phyloP scores from a whole-genome alignment of 768 basidiomycete species.

The Hysterangium stoloniferum region DNA sequence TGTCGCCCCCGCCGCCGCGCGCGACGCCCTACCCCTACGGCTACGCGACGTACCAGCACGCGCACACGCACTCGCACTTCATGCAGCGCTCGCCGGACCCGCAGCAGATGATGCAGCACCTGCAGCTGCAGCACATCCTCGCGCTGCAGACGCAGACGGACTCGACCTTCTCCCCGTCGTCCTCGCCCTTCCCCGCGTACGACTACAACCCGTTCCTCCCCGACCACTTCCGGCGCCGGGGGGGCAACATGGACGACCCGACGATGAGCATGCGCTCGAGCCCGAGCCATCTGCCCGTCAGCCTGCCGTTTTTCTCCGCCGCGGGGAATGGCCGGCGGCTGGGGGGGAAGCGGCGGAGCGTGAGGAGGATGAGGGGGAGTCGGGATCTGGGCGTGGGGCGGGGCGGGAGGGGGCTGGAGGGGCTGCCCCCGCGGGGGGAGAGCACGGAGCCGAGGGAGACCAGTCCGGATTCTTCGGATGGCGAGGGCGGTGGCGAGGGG shows the following conservation, averaged over 20 bases:
- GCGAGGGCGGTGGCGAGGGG: conserved; percentile 76
- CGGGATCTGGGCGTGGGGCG: conserved; percentile 31
- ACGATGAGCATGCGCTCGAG: conserved; percentile 61
- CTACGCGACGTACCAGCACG: conserved; percentile 30
- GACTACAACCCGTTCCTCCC: conserved; percentile 56
- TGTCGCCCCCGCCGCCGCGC: conserved; percentile 46
- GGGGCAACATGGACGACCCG: conserved; percentile 14
- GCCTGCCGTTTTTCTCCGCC: conserved; percentile 36
- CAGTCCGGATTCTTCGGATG: conserved; percentile 69
- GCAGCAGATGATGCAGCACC: conserved; percentile 36
- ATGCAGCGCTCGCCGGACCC: background rate
- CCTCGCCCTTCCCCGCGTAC: conserved; percentile 61
- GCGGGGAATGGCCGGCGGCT: too few relatives aligned
- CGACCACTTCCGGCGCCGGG: conserved; percentile 48
- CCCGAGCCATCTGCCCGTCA: conserved; percentile 60
- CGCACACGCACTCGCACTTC: background rate
- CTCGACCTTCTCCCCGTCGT: conserved; percentile 69
- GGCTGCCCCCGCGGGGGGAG: conserved; percentile 71
- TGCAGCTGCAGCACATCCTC: conserved; percentile 53
- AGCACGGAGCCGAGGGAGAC: conserved; percentile 80
- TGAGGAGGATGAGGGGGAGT: conserved; percentile 4
- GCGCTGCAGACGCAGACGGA: conserved; percentile 46
- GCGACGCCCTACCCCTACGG: conserved; percentile 80
- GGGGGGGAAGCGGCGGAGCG: conserved; percentile 15
- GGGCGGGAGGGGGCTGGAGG: conserved; percentile 66